These are phyloP conservation scores for Heritiera littoralis DNA, from an alignment of 345 rosid genomes.

Conservation along the genomic window DNA sequence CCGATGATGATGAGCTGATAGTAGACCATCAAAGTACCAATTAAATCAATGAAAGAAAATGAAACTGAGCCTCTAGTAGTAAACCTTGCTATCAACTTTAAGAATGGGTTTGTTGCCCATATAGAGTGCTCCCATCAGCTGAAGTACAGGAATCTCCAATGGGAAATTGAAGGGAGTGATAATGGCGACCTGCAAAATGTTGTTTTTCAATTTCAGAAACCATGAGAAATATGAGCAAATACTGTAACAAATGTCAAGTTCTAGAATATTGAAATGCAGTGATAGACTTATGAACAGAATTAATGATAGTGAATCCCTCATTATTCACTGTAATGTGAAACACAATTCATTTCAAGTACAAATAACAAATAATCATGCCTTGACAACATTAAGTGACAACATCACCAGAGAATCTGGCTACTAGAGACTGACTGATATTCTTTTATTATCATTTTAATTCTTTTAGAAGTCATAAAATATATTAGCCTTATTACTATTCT, in stretches of 20 bases:
- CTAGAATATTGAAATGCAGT: conserved; percentile 1
- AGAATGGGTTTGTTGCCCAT: conserved; percentile 98
- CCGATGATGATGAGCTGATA: not conserved
- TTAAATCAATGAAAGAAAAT: not conserved
- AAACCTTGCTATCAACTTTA: conserved; percentile 97
- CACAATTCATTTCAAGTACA: conserved; percentile 1
- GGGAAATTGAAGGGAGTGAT: conserved; percentile 98
- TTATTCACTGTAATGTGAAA: not conserved
- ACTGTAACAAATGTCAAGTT: not conserved
- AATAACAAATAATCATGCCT: not conserved
- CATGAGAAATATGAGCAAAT: not conserved
- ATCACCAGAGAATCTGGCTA: not conserved
- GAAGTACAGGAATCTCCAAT: conserved; percentile 94
- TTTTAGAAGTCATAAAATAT: not conserved
- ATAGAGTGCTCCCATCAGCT: conserved; percentile 94
- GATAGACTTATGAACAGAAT: conserved; percentile 1
- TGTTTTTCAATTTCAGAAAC: conserved; percentile 6
- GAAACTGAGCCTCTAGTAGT: conserved; percentile 1
- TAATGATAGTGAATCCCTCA: not conserved
- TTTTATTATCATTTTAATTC: not conserved
- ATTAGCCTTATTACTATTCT: not conserved
- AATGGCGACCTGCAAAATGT: conserved; percentile 71
- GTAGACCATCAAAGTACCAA: not conserved
- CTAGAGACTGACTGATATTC: not conserved
- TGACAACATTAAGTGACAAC: not conserved